Evolutionary conservation across 1,284 basidiomycete genomes (phyloP).

Genomic region (Trametes polyzona): DNA sequence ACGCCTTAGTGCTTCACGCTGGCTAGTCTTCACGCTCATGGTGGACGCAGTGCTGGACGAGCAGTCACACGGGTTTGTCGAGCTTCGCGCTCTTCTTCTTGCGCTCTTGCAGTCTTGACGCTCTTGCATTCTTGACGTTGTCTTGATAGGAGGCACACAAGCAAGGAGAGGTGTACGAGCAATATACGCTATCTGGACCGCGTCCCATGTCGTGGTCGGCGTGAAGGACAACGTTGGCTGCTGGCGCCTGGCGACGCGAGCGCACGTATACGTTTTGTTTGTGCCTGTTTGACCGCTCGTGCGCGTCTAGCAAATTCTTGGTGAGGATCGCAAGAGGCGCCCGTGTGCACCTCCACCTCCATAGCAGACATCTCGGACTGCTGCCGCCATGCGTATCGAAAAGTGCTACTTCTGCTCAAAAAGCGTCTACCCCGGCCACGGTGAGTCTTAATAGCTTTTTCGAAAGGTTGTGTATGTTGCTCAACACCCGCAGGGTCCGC

Average conservation of each 20-base stretch:
- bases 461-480: background rate
- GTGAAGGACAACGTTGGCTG: conserved; percentile 2
- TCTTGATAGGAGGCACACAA: background rate
- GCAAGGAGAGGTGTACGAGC: background rate
- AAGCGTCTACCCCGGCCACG: conserved; percentile 94
- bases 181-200: background rate
- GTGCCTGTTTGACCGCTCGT: conserved; percentile 2
- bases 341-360: background rate
- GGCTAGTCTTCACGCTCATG: background rate
- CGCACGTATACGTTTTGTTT: conserved; percentile 5
- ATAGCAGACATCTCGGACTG: conserved; percentile 11
- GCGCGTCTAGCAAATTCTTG: conserved; percentile 25
- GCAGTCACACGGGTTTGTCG: no score
- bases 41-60: no score
- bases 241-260: background rate
- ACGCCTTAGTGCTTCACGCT: background rate
- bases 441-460: conserved; percentile 43
- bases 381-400: conserved; percentile 73
- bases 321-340: background rate
- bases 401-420: conserved; percentile 95
- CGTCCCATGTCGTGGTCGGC: background rate
- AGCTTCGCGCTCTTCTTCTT: background rate
- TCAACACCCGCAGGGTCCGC: conserved; percentile 64
- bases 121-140: background rate
- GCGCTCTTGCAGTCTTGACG: background rate